Conservation (phyloP, 306 rosid species). For the Urtica urens region DNA sequence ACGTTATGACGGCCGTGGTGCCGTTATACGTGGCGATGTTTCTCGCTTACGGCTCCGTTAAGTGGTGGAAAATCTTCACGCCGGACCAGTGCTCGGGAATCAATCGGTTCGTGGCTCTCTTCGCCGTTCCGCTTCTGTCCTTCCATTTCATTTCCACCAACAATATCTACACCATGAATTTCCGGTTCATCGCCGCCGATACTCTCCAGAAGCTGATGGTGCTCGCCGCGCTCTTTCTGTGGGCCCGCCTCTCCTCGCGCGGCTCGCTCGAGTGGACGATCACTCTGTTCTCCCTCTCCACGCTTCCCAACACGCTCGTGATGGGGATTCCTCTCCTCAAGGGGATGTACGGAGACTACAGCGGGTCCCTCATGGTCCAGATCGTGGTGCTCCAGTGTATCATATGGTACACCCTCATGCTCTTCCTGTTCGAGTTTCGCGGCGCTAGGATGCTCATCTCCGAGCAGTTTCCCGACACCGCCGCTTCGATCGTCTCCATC, state of each 20-base stretch:
- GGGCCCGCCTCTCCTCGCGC: conserved; percentile 42
- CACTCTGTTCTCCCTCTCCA: conserved; percentile 69
- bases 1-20: conserved; percentile 89
- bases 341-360: conserved; percentile 76
- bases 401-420: conserved; percentile 81
- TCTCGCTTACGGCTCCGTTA: conserved; percentile 80
- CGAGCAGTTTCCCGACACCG: conserved; percentile 81
- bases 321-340: conserved; percentile 85
- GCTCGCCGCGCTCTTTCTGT: conserved; percentile 31
- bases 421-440: conserved; percentile 67
- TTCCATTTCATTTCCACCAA: conserved; percentile 80
- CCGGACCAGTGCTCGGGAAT: conserved; percentile 91
- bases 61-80: conserved; percentile 94
- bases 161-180: conserved; percentile 73
- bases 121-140: conserved; percentile 83
- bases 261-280: conserved; percentile 85
- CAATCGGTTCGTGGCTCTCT: conserved; percentile 79
- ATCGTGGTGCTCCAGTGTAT: conserved; percentile 89
- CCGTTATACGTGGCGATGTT: conserved; percentile 93
- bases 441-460: conserved; percentile 65
- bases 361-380: conserved; percentile 77
- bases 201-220: conserved; percentile 77
- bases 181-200: conserved; percentile 70
- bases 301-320: conserved; percentile 75
- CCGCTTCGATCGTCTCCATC: conserved; percentile 71